Evolutionary conservation across 352 stramenopile species (phyloP).

Genomic region (Phytophthora citrophthora): DNA sequence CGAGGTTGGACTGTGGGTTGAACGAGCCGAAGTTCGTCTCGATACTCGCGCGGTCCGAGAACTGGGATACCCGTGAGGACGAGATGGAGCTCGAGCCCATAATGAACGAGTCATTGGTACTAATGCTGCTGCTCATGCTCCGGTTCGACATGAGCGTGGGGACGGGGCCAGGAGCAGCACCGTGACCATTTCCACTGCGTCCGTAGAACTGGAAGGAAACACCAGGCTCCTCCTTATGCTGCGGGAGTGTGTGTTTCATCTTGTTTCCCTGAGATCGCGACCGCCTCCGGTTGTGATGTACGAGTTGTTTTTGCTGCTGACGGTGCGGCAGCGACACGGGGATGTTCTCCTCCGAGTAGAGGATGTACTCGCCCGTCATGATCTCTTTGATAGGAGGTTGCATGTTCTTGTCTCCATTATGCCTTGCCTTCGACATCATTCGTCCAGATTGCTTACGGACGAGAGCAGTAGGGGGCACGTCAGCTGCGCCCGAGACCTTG

Average conservation of each 20-base stretch:
- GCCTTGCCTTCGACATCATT: slow-evolving; percentile 47
- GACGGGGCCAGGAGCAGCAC: slow-evolving; percentile 8
- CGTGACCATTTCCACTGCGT: slow-evolving; percentile 36
- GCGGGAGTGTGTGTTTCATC: slow-evolving; percentile 7
- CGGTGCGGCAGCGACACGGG: slow-evolving; percentile 32
- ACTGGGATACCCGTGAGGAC: slow-evolving; percentile 47
- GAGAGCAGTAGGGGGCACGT: slow-evolving; percentile 34
- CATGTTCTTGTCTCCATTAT: slow-evolving; percentile 28
- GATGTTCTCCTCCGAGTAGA: slow-evolving; percentile 41
- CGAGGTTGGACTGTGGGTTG: slow-evolving; percentile 49
- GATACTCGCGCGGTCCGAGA: slow-evolving; percentile 73
- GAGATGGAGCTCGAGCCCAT: slow-evolving; percentile 55
- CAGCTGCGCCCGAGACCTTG: slow-evolving; percentile 7
- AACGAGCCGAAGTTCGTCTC: slow-evolving; percentile 79
- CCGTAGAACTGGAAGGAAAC: slow-evolving; percentile 76
- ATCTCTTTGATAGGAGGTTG: slow-evolving; percentile 36
- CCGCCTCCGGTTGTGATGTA: slow-evolving; percentile 22
- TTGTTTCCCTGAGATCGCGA: slow-evolving; percentile 29
- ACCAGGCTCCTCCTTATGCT: slow-evolving; percentile 43
- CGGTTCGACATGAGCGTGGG: slow-evolving; percentile 21
- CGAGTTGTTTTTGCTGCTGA: slow-evolving; percentile 31
- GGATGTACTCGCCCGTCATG: slow-evolving; percentile 39
- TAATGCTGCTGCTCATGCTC: slow-evolving; percentile 42
- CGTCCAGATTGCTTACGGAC: slow-evolving; percentile 64
- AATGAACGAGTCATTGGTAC: slow-evolving; percentile 62